phyloP scores from a whole-genome alignment of 345 rosid species.

The Lepidium didymum region DNA sequence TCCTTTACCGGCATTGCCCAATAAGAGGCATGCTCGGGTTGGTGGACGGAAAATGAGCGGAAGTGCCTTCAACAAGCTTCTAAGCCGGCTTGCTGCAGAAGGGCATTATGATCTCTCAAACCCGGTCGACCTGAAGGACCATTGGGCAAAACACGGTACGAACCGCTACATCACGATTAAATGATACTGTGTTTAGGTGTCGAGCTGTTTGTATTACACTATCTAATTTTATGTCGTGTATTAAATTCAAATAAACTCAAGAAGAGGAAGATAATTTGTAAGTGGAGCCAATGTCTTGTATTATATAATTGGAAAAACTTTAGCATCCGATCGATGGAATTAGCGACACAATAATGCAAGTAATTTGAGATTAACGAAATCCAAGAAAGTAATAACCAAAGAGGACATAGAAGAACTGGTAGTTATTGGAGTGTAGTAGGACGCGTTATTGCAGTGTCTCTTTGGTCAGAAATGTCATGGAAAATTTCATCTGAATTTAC shows the following conservation, averaged over 20 bases:
- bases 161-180: conserved; percentile 54
- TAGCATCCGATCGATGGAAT: neutral
- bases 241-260: conserved; percentile 12
- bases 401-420: no score
- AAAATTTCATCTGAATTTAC: no score
- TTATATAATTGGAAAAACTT: conserved; percentile 4
- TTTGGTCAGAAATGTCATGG: no score
- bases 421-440: no score
- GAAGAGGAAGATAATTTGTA: no score
- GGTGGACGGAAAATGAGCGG: conserved; percentile 99
- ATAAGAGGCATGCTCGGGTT: conserved; percentile 83
- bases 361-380: no score
- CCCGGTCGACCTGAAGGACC: conserved; percentile 63
- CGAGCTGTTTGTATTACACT: conserved; percentile 5
- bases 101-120: conserved; percentile 66
- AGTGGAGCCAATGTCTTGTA: conserved; percentile 12
- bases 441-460: no score
- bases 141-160: conserved; percentile 78
- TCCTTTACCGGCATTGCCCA: conserved; percentile 82
- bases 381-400: no score
- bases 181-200: conserved; percentile 24
- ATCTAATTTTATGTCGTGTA: no score
- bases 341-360: no score
- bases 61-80: conserved; percentile 91
- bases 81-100: conserved; percentile 79